phyloP scores from a whole-genome alignment of 202 grass and related monocot genomes.

The Zoysia matrella region DNA sequence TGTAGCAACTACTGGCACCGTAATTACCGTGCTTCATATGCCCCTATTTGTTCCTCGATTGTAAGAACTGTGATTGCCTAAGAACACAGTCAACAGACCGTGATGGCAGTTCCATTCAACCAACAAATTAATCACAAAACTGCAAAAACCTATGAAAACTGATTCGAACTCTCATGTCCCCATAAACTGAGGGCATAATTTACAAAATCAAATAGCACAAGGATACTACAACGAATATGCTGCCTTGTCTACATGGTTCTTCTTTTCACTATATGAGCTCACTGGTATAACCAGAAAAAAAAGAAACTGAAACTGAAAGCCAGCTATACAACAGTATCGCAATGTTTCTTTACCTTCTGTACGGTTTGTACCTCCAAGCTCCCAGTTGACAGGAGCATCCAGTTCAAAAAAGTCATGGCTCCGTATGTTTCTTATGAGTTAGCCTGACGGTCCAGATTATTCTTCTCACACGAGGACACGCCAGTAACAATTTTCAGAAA shows the following conservation, averaged over 20 bases:
- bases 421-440: constrained; percentile 17
- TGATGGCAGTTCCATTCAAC: not conserved
- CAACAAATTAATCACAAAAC: not conserved
- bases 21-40: not conserved
- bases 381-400: not conserved
- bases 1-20: not conserved
- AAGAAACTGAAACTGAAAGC: not conserved
- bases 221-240: constrained; percentile 16
- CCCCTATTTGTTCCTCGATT: not conserved
- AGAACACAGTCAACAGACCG: not conserved
- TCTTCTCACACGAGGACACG: constrained; percentile 7
- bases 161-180: not conserved
- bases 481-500: not conserved
- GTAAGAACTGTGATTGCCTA: not conserved
- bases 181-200: not conserved
- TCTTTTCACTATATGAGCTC: constrained; percentile 21
- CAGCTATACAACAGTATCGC: constrained; percentile 7
- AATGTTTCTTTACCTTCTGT: constrained; percentile 19
- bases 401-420: constrained; percentile 34
- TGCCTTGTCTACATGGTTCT: constrained; percentile 45
- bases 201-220: constrained; percentile 12
- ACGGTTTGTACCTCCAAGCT: constrained; percentile 16
- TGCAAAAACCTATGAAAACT: not conserved
- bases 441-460: not conserved
- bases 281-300: constrained; percentile 16